phyloP scores from a whole-genome alignment of 208 protist genomes.

The Acanthamoeba culbertsoni region DNA sequence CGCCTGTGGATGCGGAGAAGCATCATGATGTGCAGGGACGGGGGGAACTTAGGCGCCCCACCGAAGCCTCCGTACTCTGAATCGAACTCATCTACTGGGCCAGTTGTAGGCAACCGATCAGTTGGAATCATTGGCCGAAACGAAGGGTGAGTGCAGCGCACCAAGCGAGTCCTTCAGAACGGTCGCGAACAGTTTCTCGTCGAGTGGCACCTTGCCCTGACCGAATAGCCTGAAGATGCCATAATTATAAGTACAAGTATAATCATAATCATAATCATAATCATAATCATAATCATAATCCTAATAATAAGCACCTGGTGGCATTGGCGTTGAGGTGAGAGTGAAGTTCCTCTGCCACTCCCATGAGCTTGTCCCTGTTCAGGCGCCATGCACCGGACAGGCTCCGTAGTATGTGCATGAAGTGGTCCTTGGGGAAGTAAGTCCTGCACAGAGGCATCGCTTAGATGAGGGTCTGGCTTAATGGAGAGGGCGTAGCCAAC shows the following conservation, averaged over 20 bases:
- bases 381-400: background rate
- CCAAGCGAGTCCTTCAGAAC: background rate
- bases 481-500: background rate
- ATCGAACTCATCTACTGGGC: constrained; percentile 55
- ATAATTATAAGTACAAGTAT: background rate
- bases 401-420: background rate
- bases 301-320: background rate
- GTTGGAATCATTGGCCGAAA: too few relatives aligned
- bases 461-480: background rate
- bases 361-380: background rate
- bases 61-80: constrained; percentile 64
- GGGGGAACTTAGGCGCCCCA: constrained; percentile 69
- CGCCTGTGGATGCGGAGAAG: constrained; percentile 34
- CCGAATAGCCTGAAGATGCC: constrained; percentile 20
- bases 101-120: too few relatives aligned
- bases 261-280: too few relatives aligned
- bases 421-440: constrained; percentile 57
- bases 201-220: background rate
- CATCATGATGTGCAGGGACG: constrained; percentile 46
- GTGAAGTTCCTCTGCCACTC: constrained; percentile 22
- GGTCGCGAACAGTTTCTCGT: background rate
- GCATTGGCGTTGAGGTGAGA: constrained; percentile 11
- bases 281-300: too few relatives aligned
- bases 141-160: too few relatives aligned
- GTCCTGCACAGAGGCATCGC: background rate